Conservation (phyloP, 2,329 filamentous ascomycete species). For the Septoria linicola region DNA sequence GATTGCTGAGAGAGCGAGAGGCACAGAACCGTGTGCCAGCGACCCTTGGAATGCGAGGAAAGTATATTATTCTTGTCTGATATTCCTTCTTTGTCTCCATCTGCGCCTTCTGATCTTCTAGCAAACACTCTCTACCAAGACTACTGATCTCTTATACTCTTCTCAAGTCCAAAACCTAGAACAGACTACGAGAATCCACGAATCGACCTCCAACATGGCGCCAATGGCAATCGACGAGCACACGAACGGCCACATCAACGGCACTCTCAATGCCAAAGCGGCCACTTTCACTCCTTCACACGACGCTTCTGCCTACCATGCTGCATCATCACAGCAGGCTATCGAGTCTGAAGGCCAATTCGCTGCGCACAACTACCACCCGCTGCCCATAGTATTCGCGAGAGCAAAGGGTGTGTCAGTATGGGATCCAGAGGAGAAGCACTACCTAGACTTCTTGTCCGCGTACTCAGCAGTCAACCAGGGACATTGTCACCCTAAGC, state of each 20-base stretch:
- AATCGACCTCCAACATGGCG: slow-evolving; percentile 34
- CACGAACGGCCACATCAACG: slow-evolving; percentile 31
- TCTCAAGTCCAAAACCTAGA: slow-evolving; percentile 40
- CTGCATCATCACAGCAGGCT: slow-evolving; percentile 73
- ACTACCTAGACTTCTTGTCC: slow-evolving; percentile 97
- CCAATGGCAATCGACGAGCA: slow-evolving; percentile 38
- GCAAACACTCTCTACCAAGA: neutral
- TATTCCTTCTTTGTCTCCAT: neutral
- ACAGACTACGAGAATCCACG: slow-evolving; percentile 32
- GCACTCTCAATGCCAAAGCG: slow-evolving; percentile 43
- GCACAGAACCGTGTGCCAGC: neutral
- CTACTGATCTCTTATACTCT: neutral
- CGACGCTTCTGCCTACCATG: slow-evolving; percentile 60
- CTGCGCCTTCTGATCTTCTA: neutral
- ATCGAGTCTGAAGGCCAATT: slow-evolving; percentile 78
- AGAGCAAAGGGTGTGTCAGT: slow-evolving; percentile 81
- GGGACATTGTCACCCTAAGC: slow-evolving; percentile 94
- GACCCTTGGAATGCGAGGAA: slow-evolving; percentile 10
- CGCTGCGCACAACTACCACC: slow-evolving; percentile 98
- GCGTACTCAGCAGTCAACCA: slow-evolving; percentile 98
- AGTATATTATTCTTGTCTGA: slow-evolving; percentile 9
- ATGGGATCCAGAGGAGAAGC: slow-evolving; percentile 88
- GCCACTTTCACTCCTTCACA: slow-evolving; percentile 43
- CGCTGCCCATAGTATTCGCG: slow-evolving; percentile 89
- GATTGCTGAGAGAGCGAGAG: neutral